Evolutionary conservation across 1,139 yeast genomes (phyloP).

Genomic region (Arxiozyma heterogenica): DNA sequence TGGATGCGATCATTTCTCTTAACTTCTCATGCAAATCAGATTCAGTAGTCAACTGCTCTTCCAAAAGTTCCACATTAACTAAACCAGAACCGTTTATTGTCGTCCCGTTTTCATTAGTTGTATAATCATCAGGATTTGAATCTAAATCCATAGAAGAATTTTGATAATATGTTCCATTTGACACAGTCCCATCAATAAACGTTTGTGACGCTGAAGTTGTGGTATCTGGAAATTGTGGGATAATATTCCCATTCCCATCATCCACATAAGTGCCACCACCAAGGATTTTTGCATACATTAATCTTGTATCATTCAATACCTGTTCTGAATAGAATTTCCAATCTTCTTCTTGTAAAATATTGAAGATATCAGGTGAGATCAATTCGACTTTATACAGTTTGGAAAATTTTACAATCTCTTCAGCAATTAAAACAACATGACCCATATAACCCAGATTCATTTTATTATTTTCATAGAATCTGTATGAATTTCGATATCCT

Average conservation of each 20-base stretch:
- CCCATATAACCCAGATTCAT: constrained; percentile 95
- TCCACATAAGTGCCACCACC: constrained; percentile 46
- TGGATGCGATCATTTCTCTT: constrained; percentile 22
- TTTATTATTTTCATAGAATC: constrained; percentile 55
- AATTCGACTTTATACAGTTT: constrained; percentile 31
- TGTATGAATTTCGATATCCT: constrained; percentile 71
- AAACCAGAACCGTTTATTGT: constrained; percentile 14
- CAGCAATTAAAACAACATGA: constrained; percentile 88
- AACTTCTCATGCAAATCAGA: constrained; percentile 28
- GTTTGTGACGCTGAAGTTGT: neutral
- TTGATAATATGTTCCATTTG: neutral
- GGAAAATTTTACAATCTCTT: constrained; percentile 91
- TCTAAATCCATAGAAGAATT: neutral
- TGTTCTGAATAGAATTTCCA: constrained; percentile 86
- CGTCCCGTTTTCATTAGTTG: neutral
- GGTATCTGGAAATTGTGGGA: constrained; percentile 18
- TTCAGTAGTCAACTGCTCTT: constrained; percentile 27
- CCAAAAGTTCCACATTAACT: constrained; percentile 22
- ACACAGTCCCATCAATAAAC: neutral
- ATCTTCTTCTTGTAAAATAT: constrained; percentile 37
- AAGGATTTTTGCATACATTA: constrained; percentile 85
- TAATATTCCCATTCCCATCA: constrained; percentile 26
- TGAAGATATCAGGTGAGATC: constrained; percentile 31
- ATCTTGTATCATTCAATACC: constrained; percentile 80
- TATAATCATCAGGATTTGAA: constrained; percentile 2